phyloP scores from a whole-genome alignment of 371 early-diverging fungal species.

The Apophysomyces trapeziformis region DNA sequence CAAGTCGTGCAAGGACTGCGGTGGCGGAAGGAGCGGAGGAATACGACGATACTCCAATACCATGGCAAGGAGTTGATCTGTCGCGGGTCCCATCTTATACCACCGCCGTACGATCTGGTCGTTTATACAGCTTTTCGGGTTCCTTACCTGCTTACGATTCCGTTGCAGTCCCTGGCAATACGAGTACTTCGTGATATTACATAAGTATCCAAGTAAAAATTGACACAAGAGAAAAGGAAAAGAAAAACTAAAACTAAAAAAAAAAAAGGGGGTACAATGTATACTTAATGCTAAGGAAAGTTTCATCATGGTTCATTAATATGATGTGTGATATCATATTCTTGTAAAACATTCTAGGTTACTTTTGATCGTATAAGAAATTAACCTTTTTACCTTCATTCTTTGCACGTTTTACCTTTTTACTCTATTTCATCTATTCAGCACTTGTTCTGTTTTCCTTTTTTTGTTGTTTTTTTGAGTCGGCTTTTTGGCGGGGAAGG shows the following conservation, averaged over 20 bases:
- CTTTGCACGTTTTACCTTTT: neutral
- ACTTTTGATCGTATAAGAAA: neutral
- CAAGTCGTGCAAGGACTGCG: constrained; percentile 79
- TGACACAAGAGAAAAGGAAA: neutral
- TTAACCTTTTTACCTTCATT: neutral
- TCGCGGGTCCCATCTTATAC: constrained; percentile 49
- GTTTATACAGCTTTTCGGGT: constrained; percentile 44
- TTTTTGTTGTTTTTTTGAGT: neutral
- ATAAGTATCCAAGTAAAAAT: neutral
- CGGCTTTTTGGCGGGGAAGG: constrained; percentile 9
- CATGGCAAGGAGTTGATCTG: constrained; percentile 34
- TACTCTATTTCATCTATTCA: neutral
- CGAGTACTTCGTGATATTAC: neutral
- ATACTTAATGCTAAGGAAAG: neutral
- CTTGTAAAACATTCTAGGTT: neutral
- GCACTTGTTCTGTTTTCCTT: neutral
- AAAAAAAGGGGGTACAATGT: neutral
- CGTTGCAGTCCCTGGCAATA: constrained; percentile 29
- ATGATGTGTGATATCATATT: neutral
- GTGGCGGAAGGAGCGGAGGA: constrained; percentile 70
- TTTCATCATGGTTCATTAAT: too few species aligned
- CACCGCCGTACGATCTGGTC: constrained; percentile 46
- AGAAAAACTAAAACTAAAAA: neutral
- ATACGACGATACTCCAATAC: constrained; percentile 39
- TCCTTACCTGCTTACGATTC: constrained; percentile 51